These are phyloP conservation scores for Alternaria alternata DNA, from an alignment of 2,329 filamentous ascomycete species.

Conservation along the genomic window DNA sequence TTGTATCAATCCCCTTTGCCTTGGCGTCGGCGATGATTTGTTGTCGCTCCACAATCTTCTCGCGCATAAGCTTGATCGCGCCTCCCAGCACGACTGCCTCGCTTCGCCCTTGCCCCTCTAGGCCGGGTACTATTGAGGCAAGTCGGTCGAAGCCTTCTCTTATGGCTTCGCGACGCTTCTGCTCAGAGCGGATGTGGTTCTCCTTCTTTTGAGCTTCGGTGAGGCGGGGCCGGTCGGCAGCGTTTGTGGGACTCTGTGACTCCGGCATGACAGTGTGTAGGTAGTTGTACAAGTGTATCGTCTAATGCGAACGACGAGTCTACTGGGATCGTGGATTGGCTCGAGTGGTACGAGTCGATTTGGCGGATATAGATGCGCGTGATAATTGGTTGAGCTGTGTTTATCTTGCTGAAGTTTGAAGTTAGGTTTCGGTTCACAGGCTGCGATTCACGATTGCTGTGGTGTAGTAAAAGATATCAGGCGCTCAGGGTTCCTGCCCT, in stretches of 20 bases:
- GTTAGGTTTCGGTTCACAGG: background rate
- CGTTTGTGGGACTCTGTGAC: slow-evolving; percentile 40
- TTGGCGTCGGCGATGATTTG: slow-evolving; percentile 48
- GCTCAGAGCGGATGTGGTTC: slow-evolving; percentile 75
- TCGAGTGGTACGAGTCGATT: slow-evolving; percentile 1
- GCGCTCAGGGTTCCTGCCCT: background rate
- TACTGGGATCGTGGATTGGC: slow-evolving; percentile 4
- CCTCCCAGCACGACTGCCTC: slow-evolving; percentile 81
- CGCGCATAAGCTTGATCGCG: slow-evolving; percentile 55
- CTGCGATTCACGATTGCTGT: background rate
- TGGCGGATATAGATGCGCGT: background rate
- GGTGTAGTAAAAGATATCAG: background rate
- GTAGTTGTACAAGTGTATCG: slow-evolving; percentile 1
- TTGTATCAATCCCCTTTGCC: slow-evolving; percentile 46
- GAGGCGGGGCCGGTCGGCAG: slow-evolving; percentile 67
- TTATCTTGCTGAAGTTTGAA: background rate
- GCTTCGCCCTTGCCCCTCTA: slow-evolving; percentile 83
- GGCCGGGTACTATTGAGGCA: slow-evolving; percentile 79
- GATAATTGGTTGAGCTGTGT: background rate
- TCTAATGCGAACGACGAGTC: background rate
- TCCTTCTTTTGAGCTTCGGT: slow-evolving; percentile 76
- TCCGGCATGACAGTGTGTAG: slow-evolving; percentile 27
- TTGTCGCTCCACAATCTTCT: slow-evolving; percentile 51
- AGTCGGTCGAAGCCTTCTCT: slow-evolving; percentile 84
- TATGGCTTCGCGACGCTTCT: slow-evolving; percentile 76